Conservation (phyloP, 345 rosid species). For the Boechera retrofracta region DNA sequence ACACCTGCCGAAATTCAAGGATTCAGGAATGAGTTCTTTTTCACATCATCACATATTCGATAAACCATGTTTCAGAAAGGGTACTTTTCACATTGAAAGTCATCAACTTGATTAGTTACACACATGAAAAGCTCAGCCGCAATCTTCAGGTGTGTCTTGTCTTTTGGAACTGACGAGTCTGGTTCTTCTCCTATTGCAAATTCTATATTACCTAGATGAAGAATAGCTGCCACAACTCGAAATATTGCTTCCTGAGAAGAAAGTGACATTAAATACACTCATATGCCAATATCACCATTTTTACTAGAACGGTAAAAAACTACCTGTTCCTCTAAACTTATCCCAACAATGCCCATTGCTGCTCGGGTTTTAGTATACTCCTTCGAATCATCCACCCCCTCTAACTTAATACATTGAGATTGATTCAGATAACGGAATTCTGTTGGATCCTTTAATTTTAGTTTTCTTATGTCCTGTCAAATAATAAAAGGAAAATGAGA, state of each 20-base stretch:
- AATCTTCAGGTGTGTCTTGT: conserved; percentile 73
- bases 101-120: conserved; percentile 28
- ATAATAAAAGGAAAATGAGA: conserved; percentile 21
- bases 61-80: background rate
- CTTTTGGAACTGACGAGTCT: conserved; percentile 90
- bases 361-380: conserved; percentile 79
- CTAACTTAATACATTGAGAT: conserved; percentile 79
- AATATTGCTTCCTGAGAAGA: conserved; percentile 80
- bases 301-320: conserved; percentile 20
- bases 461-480: conserved; percentile 66
- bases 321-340: conserved; percentile 86
- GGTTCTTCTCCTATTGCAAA: conserved; percentile 86
- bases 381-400: conserved; percentile 77
- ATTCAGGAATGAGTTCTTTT: conserved; percentile 24
- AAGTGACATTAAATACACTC: conserved; percentile 32
- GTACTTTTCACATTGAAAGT: conserved; percentile 25
- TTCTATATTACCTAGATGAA: conserved; percentile 94
- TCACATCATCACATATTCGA: conserved; percentile 5
- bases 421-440: conserved; percentile 87
- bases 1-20: conserved; percentile 63
- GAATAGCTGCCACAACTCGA: conserved; percentile 90
- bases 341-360: conserved; percentile 96
- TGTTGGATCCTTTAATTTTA: conserved; percentile 72
- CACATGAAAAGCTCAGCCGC: conserved; percentile 91
- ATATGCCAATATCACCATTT: background rate